Percentiles rank a stretch among this genome's conserved stretches.
These are phyloP conservation scores for Monilinia laxa DNA, from an alignment of 2,329 filamentous ascomycete genomes.

Conservation along the genomic window DNA sequence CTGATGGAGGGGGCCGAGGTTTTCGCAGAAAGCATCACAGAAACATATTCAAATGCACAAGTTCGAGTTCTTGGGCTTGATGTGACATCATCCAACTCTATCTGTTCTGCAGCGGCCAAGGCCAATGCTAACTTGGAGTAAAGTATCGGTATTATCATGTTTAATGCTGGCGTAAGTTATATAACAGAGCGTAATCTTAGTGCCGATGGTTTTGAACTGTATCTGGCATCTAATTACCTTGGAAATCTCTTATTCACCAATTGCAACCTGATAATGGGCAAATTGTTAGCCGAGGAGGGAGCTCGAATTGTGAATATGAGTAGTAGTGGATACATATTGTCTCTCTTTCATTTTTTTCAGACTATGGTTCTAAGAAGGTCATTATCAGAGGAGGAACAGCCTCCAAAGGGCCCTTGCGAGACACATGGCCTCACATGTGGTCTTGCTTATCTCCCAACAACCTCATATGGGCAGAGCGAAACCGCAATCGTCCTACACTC, in stretches of 20 bases:
- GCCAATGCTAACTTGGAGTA: constrained; percentile 40
- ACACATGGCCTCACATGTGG: background rate
- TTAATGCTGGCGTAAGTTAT: constrained; percentile 12
- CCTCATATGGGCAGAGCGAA: constrained; percentile 35
- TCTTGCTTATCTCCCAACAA: background rate
- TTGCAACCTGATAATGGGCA: constrained; percentile 26
- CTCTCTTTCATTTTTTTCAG: constrained; percentile 40
- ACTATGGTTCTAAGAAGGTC: constrained; percentile 10
- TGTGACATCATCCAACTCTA: constrained; percentile 36
- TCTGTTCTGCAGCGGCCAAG: constrained; percentile 43
- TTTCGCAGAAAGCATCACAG: constrained; percentile 20
- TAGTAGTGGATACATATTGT: constrained; percentile 43
- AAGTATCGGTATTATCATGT: constrained; percentile 29
- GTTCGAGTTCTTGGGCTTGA: constrained; percentile 33
- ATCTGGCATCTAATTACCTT: constrained; percentile 28
- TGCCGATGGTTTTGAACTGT: constrained; percentile 25
- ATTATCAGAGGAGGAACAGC: background rate
- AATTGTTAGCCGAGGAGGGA: constrained; percentile 16
- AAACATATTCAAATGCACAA: constrained; percentile 12
- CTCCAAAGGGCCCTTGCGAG: background rate
- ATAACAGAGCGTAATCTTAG: constrained; percentile 18
- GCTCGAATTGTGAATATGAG: constrained; percentile 28
- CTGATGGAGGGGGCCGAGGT: constrained; percentile 22
- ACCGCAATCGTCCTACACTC: constrained; percentile 42
- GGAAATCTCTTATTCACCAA: constrained; percentile 29